Conservation (phyloP, 106 monocot species). For the Dendrobium officinale region DNA sequence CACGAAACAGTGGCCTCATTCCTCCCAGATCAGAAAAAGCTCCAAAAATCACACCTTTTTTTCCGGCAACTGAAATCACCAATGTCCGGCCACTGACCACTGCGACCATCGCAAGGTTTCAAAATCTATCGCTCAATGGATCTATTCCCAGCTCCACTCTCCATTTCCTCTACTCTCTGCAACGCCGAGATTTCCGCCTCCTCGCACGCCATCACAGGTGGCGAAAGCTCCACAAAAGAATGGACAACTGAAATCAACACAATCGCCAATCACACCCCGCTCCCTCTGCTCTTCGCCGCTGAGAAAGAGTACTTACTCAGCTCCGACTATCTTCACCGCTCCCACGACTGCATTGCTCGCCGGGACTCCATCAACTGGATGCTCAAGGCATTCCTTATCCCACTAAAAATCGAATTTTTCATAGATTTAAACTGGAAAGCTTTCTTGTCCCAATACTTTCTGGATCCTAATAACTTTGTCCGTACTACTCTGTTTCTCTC, state of each 20-base stretch:
- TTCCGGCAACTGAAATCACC: too few species aligned
- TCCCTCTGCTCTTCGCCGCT: slow-evolving; percentile 26
- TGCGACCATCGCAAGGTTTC: too few species aligned
- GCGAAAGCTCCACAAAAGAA: neutral
- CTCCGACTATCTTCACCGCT: neutral
- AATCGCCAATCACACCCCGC: neutral
- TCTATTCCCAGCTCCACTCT: too few species aligned
- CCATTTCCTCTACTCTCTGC: neutral
- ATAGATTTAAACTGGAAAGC: neutral
- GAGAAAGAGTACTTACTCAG: slow-evolving; percentile 34
- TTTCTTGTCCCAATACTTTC: neutral
- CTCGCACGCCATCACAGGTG: neutral
- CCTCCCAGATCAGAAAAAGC: too few species aligned
- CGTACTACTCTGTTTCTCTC: neutral
- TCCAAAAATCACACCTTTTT: too few species aligned
- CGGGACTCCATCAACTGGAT: slow-evolving; percentile 62
- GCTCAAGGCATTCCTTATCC: slow-evolving; percentile 31
- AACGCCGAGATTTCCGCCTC: neutral
- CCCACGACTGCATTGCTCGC: slow-evolving; percentile 45
- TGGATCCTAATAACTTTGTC: too few species aligned
- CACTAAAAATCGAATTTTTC: too few species aligned
- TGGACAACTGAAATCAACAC: slow-evolving; percentile 1
- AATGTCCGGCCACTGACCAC: too few species aligned
- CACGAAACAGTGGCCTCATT: too few species aligned
- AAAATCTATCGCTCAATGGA: too few species aligned